Base-by-base conservation (phyloP, 2,329 filamentous ascomycete species). In the Exserohilum rostratum region DNA sequence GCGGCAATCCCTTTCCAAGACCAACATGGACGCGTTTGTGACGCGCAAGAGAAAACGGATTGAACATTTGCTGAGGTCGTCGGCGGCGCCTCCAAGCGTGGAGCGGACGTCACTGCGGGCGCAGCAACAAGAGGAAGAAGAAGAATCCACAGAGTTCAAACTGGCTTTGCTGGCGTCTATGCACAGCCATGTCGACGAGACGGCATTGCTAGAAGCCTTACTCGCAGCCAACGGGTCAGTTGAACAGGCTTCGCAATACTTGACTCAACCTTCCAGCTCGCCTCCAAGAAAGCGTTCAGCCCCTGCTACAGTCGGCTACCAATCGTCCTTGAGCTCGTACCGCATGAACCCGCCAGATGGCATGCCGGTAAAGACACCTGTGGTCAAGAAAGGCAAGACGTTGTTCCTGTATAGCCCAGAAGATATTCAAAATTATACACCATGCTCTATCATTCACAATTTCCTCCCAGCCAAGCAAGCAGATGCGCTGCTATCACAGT, bases 371-470 rank as follows among this genome's bases (percentile, higher is more conserved):
- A 71, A 73, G 55, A 78, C 79, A 60, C 60, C 83, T 0, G 76
- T 90, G 55, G 87, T 89, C 0, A 89, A 85, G 66, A 96, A 89
- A 70, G 93, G 93, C 11, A 85, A 86, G 64, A 97, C 93, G 0
- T 76, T 98, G 2, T 90, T 93, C 69, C 80, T 98, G 0, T 98
- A 90, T 74, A 86, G 90, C 37, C 90, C 93, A 0, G 80, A 86
- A 34, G 92, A 96, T 65, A 85, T 98, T 40, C 89, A 90, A 44
- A 82, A 85, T 20, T 85, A 96, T 69, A 96, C 93, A 0, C 92
- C 95, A 1, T 97, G 93, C 76, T 93, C 90, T 10, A 90, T 98
- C 61, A 87, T 97, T 50, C 92, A 96, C 75, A 95, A 96, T 68
- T 97, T 98, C 65, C 80, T 99, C 0, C 87, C 91, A 0, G 27